Percentiles rank a stretch among this genome's conserved stretches.
These are phyloP conservation scores for Apiotrichum gamsii DNA, from an alignment of 1,284 basidiomycete genomes.

Conservation along the genomic window DNA sequence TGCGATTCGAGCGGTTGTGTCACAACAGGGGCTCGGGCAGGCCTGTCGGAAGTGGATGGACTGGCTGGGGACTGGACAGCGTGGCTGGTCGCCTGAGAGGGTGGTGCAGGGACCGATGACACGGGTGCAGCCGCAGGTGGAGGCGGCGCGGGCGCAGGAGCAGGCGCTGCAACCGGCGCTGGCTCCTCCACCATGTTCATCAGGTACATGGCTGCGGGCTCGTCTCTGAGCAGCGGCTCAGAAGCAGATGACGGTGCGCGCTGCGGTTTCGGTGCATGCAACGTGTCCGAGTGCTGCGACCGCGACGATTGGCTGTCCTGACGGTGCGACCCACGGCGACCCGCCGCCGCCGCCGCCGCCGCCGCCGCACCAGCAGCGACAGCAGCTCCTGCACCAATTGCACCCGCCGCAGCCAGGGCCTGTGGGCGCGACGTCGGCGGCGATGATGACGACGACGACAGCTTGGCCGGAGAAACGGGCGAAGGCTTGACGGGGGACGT, in stretches of 20 bases:
- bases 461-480: no score
- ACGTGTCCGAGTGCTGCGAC: background rate
- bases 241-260: conserved; percentile 3
- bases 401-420: background rate
- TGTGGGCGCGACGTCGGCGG: background rate
- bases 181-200: conserved; percentile 45
- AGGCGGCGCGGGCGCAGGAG: background rate
- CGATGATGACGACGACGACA: background rate
- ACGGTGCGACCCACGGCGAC: background rate
- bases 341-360: background rate
- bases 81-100: background rate
- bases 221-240: conserved; percentile 22
- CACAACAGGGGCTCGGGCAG: background rate
- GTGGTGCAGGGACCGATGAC: background rate
- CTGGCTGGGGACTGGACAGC: background rate
- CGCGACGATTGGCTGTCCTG: conserved; percentile 12
- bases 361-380: background rate
- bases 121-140: background rate
- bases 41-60: background rate
- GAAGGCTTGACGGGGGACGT: no score
- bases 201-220: conserved; percentile 42
- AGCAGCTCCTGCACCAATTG: background rate
- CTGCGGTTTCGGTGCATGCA: background rate
- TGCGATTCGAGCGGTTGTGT: background rate
- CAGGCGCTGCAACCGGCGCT: background rate